Percentiles rank a stretch among this genome's conserved stretches.
These are phyloP conservation scores for Malbranchea zuffiana DNA, from an alignment of 2,329 filamentous ascomycete species.

Conservation along the genomic window DNA sequence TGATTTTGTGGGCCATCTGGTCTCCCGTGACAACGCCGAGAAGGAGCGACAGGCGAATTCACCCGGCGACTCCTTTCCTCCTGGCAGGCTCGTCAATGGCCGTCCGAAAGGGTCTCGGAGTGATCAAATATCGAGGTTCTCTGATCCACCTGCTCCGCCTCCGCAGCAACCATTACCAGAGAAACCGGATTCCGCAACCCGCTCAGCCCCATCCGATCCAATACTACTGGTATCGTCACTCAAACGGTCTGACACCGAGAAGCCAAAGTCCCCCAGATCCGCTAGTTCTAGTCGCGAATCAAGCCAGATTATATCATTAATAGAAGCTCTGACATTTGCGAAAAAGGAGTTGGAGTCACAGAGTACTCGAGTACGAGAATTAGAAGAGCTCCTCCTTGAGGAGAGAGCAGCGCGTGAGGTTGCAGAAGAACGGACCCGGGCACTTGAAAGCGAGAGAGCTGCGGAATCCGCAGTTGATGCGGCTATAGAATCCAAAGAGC, in stretches of 20 bases:
- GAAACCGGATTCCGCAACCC: slow-evolving; percentile 60
- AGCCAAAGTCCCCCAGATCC: slow-evolving; percentile 43
- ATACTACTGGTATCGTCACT: slow-evolving; percentile 45
- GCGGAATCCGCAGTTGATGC: slow-evolving; percentile 8
- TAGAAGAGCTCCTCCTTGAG: slow-evolving; percentile 66
- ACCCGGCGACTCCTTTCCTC: slow-evolving; percentile 34
- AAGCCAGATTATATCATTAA: slow-evolving; percentile 71
- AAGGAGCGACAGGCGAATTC: slow-evolving; percentile 40
- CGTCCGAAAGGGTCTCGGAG: slow-evolving; percentile 44
- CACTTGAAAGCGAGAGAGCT: slow-evolving; percentile 51
- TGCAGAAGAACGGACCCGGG: slow-evolving; percentile 70
- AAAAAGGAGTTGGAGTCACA: slow-evolving; percentile 84
- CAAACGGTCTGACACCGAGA: slow-evolving; percentile 65
- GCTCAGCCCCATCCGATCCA: slow-evolving; percentile 38
- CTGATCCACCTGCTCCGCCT: slow-evolving; percentile 83
- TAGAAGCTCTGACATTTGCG: slow-evolving; percentile 71
- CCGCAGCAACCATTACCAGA: slow-evolving; percentile 88
- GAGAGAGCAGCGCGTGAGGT: slow-evolving; percentile 72
- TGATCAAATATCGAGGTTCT: slow-evolving; percentile 75
- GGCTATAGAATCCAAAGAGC: slow-evolving; percentile 10
- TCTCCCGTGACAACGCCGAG: slow-evolving; percentile 57
- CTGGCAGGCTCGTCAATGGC: slow-evolving; percentile 37
- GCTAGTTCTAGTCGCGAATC: slow-evolving; percentile 45
- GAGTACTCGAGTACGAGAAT: slow-evolving; percentile 62
- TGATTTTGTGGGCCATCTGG: slow-evolving; percentile 65